Base-by-base conservation (phyloP, 768 basidiomycete species). In the Collybia nuda region DNA sequence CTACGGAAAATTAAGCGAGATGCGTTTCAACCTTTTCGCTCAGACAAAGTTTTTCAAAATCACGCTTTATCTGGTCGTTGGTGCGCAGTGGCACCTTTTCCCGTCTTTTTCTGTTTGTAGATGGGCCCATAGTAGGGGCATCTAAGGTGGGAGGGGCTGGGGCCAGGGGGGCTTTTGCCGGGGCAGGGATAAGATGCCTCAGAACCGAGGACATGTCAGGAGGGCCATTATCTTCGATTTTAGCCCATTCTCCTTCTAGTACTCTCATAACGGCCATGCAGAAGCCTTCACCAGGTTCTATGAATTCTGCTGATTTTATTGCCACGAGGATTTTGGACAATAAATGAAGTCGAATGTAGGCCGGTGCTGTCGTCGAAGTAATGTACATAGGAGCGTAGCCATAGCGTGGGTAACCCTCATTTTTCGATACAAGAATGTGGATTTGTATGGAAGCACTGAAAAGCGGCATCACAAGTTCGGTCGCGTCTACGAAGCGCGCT, bases 311-410 rank as follows among this genome's bases (percentile, higher is more conserved):
- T 5, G 67, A 67, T 45, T 79, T 69, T 65, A 88, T 77, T 8
- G 76, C 79, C 5, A 63, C 47, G n/a, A 93, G 72, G 17, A 93
- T 70, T 21, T 71, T 71, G 3, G 84, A 78, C 28, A 91, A 76
- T n/a, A 97, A 77, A 61, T 95, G 85, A 3, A 96, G 78, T 18
- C 91, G 84, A 48, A 95, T 72, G 65, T 96, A 96, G 1, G 91
- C 79, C 0, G 94, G 81, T 3, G 87, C 73, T 1, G 80, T 77
- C 0, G 70, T 61, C 1, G 90, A 92, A 1, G 85, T 78, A 47
- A 96, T 63, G 63, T 86, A 96, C 68, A 94, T 81, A 0, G 90
- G 82, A 0, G 85, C 80, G 49, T 82, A 79, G 18, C 66, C 69
- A 62, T 72, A 60, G 55, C 76, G 51, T 58, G 77, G 59, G 67